These are phyloP conservation scores for Forsythia viridissima DNA, from an alignment of 257 asterid genomes.

Conservation along the genomic window DNA sequence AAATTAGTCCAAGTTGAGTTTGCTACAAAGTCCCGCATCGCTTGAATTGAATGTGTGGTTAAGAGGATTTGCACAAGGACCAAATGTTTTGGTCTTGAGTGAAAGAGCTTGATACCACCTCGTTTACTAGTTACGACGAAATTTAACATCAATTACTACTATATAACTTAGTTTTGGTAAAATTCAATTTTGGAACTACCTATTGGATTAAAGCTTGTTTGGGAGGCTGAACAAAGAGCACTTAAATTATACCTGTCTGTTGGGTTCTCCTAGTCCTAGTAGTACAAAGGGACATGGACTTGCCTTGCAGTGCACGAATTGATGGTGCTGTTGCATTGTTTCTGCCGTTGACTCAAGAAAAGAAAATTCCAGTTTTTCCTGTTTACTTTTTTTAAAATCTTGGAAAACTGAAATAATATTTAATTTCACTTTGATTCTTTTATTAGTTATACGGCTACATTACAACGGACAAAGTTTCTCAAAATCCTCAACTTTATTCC, in stretches of 20 bases:
- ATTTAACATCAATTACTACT: not conserved
- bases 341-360: not conserved
- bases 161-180: not conserved
- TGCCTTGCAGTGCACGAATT: not conserved
- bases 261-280: not conserved
- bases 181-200: conserved; percentile 17
- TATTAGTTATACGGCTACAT: not conserved
- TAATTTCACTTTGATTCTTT: not conserved
- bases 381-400: not conserved
- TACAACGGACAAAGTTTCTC: not conserved
- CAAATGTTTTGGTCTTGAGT: not conserved
- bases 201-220: conserved; percentile 2
- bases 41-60: too few species aligned
- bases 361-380: not conserved
- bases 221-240: not conserved
- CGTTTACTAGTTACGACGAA: too few species aligned
- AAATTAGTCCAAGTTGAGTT: not conserved
- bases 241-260: not conserved
- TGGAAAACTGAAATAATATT: not conserved
- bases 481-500: not conserved
- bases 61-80: too few species aligned
- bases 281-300: not conserved
- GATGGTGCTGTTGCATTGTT: not conserved
- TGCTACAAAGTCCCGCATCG: too few species aligned
- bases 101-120: too few species aligned